Base-by-base conservation (phyloP, 139 green algal species). In the Pycnococcus provasolii region DNA sequence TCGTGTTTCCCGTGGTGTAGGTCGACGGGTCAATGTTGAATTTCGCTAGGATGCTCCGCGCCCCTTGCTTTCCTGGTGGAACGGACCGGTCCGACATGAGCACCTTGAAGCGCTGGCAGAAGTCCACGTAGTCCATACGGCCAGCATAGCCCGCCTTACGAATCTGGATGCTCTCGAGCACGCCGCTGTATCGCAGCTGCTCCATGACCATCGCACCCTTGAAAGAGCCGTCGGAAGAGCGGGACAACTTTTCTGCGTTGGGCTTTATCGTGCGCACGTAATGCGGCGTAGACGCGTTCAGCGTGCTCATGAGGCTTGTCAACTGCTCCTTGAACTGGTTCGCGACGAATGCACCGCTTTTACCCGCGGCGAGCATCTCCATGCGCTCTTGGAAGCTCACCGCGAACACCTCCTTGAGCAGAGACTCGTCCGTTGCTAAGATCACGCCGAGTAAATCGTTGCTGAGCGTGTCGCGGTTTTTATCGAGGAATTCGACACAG, bases 151-250 rank as follows among this genome's bases (percentile, higher is more conserved):
- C 60, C 15, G 60, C 60, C 6, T 42, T 37, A 55, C 60, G 60
- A 47, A 67, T 47, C 42, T 67, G 44, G 43, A 67, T 67, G 15
- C 41, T 67, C 60, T 67, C 60, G 37, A 67, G 60, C 41, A 67
- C 60, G 11, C 60, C 60, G 26, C 26, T 26, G 26, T 26, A 26
- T 26, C 26, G 26, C 26, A 26, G 26, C 26, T 26, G 26, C 26
- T 26, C 26, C 26, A 26, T 26, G 26, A 26, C 26, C 26, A 62
- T 37, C 42, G 55, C 44, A 62, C 7, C 55, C 55, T 26, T 26
- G 26, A 26, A 26, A 26, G 26, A 26, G 26, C 26, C 26, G 26
- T 26, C 26, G 26, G 26, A 26, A 26, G 26, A 26, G 26, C 26
- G 26, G 26, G 26, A 26, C 26, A 26, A 26, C 26, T 55, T 55